Percentiles rank a stretch among this genome's conserved stretches.
Conservation (phyloP, 2,329 filamentous ascomycete genomes). For the Aspergillus sp. region DNA sequence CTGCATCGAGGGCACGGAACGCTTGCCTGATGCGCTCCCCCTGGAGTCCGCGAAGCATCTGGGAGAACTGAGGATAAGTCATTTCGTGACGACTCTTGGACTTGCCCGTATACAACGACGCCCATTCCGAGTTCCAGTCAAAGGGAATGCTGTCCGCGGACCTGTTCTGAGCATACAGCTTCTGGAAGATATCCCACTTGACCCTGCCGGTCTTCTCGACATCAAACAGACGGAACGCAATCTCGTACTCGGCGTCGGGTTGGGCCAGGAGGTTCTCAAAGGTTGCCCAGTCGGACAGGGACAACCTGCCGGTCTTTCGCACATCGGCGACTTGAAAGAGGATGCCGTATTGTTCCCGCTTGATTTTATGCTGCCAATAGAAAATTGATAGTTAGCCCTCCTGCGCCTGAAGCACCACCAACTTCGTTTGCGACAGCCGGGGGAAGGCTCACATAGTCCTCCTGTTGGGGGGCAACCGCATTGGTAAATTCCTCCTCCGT, state of each 20-base stretch:
- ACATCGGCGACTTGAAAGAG: conserved; percentile 89
- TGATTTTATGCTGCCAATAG: conserved; percentile 78
- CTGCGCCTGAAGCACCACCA: not conserved
- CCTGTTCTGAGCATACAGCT: conserved; percentile 81
- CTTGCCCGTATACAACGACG: conserved; percentile 82
- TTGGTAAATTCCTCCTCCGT: conserved; percentile 79
- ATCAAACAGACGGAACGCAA: conserved; percentile 95
- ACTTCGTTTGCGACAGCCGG: not conserved
- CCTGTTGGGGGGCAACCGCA: conserved; percentile 73
- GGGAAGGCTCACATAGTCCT: conserved; percentile 75
- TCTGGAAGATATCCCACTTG: conserved; percentile 81
- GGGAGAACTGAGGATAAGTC: conserved; percentile 93
- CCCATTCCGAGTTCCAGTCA: conserved; percentile 97
- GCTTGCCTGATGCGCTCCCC: conserved; percentile 93
- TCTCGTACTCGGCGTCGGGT: conserved; percentile 96
- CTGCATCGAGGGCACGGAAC: conserved; percentile 83
- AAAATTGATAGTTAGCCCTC: not conserved
- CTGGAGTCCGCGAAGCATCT: conserved; percentile 94
- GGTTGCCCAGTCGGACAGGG: conserved; percentile 75
- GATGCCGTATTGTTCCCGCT: conserved; percentile 87
- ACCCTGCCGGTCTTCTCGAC: conserved; percentile 73
- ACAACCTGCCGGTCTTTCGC: conserved; percentile 62
- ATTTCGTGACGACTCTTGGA: conserved; percentile 82
- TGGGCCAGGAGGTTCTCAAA: conserved; percentile 93
- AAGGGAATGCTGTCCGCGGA: conserved; percentile 79